A percentile compares a stretch with the other conserved stretches of the same genome.
These are phyloP conservation scores for Viola pubescens DNA, from an alignment of 441 rosid genomes.

Conservation along the genomic window DNA sequence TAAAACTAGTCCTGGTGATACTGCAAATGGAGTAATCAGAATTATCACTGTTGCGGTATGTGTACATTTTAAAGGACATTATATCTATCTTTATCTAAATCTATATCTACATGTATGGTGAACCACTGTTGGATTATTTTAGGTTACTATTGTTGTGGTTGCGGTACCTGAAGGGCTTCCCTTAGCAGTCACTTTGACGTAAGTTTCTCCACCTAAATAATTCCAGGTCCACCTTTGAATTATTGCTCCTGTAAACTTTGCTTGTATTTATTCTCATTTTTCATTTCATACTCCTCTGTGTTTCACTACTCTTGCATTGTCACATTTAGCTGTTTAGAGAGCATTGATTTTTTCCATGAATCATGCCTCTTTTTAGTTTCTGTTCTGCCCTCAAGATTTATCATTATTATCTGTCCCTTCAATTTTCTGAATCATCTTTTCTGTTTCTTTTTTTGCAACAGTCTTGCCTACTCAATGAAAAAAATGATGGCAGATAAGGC, in stretches of 20 bases:
- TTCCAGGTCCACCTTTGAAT: not conserved
- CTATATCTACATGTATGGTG: not conserved
- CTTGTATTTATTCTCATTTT: no score
- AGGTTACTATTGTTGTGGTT: slow-evolving; percentile 98
- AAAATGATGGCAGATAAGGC: slow-evolving; percentile 99
- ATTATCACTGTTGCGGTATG: slow-evolving; percentile 86
- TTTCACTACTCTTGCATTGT: no score
- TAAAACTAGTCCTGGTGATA: slow-evolving; percentile 45
- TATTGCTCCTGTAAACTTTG: no score
- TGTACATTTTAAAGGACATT: slow-evolving; percentile 12
- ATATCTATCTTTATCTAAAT: slow-evolving; percentile 2
- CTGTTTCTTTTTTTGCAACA: slow-evolving; percentile 19
- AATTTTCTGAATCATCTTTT: slow-evolving; percentile 5
- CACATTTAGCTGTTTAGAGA: no score
- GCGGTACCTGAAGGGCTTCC: slow-evolving; percentile 99
- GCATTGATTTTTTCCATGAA: not conserved
- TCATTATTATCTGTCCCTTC: slow-evolving; percentile 3
- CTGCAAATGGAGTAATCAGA: slow-evolving; percentile 63
- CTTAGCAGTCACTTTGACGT: slow-evolving; percentile 94
- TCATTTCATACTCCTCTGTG: no score
- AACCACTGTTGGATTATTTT: slow-evolving; percentile 24
- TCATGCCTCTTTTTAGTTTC: not conserved
- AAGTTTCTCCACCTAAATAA: slow-evolving; percentile 23
- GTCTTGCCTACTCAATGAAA: slow-evolving; percentile 98
- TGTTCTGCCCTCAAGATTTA: not conserved